A percentile compares a stretch with the other conserved stretches of the same genome.
Evolutionary conservation across 2,329 filamentous ascomycete species (phyloP).

Genomic region (Akanthomyces dipterigenus): DNA sequence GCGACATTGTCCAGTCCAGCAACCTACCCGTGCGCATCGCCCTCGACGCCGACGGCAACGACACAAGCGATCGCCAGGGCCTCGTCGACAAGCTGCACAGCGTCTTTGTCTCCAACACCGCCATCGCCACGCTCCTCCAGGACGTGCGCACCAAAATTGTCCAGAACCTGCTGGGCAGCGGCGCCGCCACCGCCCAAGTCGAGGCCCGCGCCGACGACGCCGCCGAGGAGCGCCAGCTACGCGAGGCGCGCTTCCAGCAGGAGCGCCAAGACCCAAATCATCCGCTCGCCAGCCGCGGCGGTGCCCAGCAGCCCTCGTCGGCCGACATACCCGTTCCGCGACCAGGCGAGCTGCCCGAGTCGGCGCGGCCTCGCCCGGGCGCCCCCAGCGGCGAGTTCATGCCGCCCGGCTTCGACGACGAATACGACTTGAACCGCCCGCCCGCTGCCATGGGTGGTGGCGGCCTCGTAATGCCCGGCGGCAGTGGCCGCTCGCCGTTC

Average conservation of each 20-base stretch:
- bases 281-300: constrained; percentile 23
- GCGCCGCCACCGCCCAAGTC: constrained; percentile 74
- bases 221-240: constrained; percentile 34
- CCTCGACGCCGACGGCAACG: constrained; percentile 29
- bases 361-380: constrained; percentile 48
- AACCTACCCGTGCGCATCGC: constrained; percentile 51
- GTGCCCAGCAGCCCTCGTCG: constrained; percentile 37
- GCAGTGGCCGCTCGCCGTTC: constrained; percentile 46
- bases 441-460: constrained; percentile 22
- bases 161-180: constrained; percentile 71
- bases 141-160: constrained; percentile 74
- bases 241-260: constrained; percentile 32
- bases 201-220: constrained; percentile 34
- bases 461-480: constrained; percentile 27
- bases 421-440: constrained; percentile 73
- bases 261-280: constrained; percentile 29
- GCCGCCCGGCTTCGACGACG: constrained; percentile 89
- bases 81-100: constrained; percentile 44
- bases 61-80: constrained; percentile 35
- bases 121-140: constrained; percentile 60
- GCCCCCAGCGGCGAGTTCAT: constrained; percentile 65
- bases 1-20: constrained; percentile 65
- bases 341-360: constrained; percentile 56
- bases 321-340: constrained; percentile 60
- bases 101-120: constrained; percentile 66